Evolutionary conservation across 768 basidiomycete species (phyloP), one percentile per base, ranked within the genome.

Genomic region (Calvatia gigantea): DNA sequence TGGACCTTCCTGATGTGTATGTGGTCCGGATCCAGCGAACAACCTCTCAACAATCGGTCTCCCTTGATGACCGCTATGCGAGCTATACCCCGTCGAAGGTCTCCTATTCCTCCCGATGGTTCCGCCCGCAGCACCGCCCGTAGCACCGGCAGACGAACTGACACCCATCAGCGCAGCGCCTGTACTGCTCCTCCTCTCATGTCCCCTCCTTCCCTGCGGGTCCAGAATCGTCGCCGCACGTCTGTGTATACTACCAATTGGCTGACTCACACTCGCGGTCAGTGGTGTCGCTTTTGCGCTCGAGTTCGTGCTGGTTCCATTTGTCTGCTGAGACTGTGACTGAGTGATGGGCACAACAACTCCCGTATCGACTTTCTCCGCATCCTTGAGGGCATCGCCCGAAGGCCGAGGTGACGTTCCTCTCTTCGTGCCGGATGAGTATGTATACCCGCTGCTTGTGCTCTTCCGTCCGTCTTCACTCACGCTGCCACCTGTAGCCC

Each of bases 181-280:
- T 0, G 86, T 88, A 63, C 88, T 91, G 64, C 87, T 89, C 64
- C 91, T 71, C 64, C 90, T 75, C 60, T 89, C 87, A 65, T 92
- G 90, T 39, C 84, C 75, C 12, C 75, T 72, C 21, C 84, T 75
- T 25, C 84, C 81, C 45, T 82, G 78, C 0, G 88, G 81, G 66
- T 92, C 90, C 31, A 91, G 65, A 33, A 91, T 77, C 14, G 90
- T 91, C 55, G 89, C 88, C 3, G 89, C 89, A 4, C 90, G 77
- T 19, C 90, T 80, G 68, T 91, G 90, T 0, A 76, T 68, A 51
- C 72, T 78, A 12, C 79, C 82, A 49, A 84, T 63, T 0, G 85
- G 84, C 65, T 85, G 85, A 57, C 82, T 83, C 48, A 76, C 63
- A 37, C 77, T 82, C 48, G 72, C 64, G 15, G 73, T 59, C 8